Evolutionary conservation across 768 basidiomycete species (phyloP).

Genomic region (Mycena capillaripes): DNA sequence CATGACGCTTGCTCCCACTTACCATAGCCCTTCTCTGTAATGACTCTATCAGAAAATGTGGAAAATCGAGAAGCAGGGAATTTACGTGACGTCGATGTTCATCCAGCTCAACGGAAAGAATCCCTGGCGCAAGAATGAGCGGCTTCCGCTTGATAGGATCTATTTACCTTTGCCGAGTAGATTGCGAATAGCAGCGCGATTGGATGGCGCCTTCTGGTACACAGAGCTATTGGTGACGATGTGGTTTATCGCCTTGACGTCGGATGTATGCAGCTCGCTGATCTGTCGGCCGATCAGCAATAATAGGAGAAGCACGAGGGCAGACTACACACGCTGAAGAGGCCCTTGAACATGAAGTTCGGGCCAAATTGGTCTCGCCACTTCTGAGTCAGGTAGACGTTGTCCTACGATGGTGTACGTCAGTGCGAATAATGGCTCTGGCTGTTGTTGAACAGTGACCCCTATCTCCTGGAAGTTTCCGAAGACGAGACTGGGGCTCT

Average conservation of each 20-base stretch:
- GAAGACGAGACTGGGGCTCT: neutral
- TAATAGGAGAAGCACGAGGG: too few species aligned
- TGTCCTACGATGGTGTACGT: neutral
- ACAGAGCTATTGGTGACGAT: conserved; percentile 40
- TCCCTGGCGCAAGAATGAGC: neutral
- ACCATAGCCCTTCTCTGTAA: neutral
- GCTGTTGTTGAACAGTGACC: neutral
- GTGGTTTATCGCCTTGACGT: conserved; percentile 62
- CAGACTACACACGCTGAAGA: conserved; percentile 10
- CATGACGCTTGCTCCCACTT: neutral
- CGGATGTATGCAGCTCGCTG: conserved; percentile 57
- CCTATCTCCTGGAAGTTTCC: conserved; percentile 33
- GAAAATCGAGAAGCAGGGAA: too few species aligned
- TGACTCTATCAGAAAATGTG: too few species aligned
- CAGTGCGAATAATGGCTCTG: neutral
- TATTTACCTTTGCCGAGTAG: conserved; percentile 8
- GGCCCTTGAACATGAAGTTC: conserved; percentile 9
- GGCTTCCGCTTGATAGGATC: neutral
- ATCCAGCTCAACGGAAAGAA: neutral
- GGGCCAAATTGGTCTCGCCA: conserved; percentile 17
- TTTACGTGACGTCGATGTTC: conserved; percentile 17
- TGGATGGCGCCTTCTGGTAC: neutral
- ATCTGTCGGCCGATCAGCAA: conserved; percentile 35
- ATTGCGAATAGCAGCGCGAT: neutral
- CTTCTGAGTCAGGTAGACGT: neutral